Evolutionary conservation across 768 basidiomycete genomes (phyloP), one percentile per base, ranked within the genome.

Genomic region (Leccinum uliginosum): DNA sequence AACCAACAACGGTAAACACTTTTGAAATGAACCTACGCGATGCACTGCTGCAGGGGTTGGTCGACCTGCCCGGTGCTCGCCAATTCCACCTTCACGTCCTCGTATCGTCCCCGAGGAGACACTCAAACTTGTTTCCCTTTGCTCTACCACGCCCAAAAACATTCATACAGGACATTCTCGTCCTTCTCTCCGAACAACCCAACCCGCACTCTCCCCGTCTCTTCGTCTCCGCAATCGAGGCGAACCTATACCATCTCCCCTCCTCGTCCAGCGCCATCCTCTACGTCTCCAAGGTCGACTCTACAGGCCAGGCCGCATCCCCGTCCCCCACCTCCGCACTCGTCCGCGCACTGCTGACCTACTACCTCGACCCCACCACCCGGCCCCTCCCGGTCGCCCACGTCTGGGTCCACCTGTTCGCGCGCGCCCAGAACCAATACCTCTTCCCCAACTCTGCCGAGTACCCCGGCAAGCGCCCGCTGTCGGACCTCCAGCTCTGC

Each of bases 241-340:
- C 84, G 0, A 79, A 72, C 38, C 71, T 94, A 26, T 95, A 92
- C 77, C 80, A 82, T 49, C 67, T 95, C 50, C 88, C 91, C 3
- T 61, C 81, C 4, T 87, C 90, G 2, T 76, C 78, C 2, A 81
- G 82, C 54, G 84, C 84, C 3, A 80, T 98, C 32, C 71, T 98
- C 30, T 97, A 98, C 71, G 78, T 99, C 51, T 91, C 91, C 50
- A 99, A 99, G 74, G 86, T 97, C 53, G 97, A 99, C 70, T 85
- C 93, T 11, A 92, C 95, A 1, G 95, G 95, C 0, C 86, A 94
- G 68, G 80, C 77, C 9, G 68, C 65, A 26, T 59, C 71, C 4
- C 88, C 86, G 0, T 82, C 86, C 40, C 89, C 90, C 3, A 93
- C 93, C 2, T 73, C 81, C 4, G 67, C 79, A 12, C 82, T 98